Evolutionary conservation across 345 rosid species (phyloP).

Genomic region (Atalantia buxifolia): DNA sequence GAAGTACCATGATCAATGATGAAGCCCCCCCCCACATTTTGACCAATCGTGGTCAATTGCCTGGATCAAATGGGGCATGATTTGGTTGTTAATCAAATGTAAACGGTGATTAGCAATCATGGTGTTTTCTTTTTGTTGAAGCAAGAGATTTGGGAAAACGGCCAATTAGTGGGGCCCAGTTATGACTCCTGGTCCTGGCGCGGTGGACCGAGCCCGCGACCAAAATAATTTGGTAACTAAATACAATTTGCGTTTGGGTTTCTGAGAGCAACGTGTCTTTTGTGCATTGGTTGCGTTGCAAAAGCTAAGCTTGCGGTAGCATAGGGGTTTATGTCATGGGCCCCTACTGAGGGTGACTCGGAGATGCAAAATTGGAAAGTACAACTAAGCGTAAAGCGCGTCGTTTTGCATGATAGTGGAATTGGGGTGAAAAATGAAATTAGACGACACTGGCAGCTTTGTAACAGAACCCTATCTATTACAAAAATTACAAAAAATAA

Average conservation of each 20-base stretch:
- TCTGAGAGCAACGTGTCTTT: not conserved
- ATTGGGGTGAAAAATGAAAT: not conserved
- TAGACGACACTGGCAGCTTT: not conserved
- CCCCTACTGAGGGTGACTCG: not conserved
- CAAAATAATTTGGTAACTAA: not conserved
- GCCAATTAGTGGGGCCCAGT: not conserved
- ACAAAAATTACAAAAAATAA: too few relatives aligned
- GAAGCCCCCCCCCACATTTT: not conserved
- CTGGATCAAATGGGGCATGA: not conserved
- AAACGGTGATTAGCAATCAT: not conserved
- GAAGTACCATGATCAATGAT: not conserved
- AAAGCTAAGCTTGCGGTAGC: not conserved
- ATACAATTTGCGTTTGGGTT: not conserved
- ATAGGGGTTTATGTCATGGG: not conserved
- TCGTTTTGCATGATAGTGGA: not conserved
- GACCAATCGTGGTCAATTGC: not conserved
- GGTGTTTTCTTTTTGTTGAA: not conserved
- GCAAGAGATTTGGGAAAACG: not conserved
- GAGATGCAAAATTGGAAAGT: not conserved
- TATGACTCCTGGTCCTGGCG: not conserved
- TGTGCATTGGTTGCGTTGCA: constrained; percentile 5
- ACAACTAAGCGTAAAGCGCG: constrained; percentile 1
- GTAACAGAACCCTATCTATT: not conserved
- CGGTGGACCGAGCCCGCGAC: not conserved
- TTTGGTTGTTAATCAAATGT: not conserved